Percentiles rank a stretch among this genome's conserved stretches.
phyloP scores from a whole-genome alignment of 2,329 filamentous ascomycete genomes.

The Fusarium duplospermum region DNA sequence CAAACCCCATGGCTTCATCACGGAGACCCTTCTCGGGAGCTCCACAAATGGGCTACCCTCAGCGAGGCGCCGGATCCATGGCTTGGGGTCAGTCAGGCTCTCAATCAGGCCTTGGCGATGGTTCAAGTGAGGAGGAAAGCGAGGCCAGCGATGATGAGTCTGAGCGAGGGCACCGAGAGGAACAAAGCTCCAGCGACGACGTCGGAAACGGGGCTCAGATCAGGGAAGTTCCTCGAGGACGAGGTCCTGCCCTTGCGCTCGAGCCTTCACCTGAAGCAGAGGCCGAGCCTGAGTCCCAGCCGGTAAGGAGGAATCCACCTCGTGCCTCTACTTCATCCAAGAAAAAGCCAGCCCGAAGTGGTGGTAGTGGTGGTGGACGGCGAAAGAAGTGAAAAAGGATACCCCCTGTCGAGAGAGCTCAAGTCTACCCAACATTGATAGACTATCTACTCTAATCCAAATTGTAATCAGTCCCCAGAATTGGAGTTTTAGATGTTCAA shows the following conservation, averaged over 20 bases:
- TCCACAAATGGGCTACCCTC: conserved; percentile 43
- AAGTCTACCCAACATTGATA: conserved; percentile 26
- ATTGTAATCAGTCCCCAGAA: conserved; percentile 9
- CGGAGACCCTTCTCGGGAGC: conserved; percentile 54
- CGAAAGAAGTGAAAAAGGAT: conserved; percentile 49
- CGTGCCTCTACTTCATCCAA: conserved; percentile 53
- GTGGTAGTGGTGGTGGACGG: conserved; percentile 42
- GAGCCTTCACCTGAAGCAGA: conserved; percentile 47
- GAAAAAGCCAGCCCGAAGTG: conserved; percentile 48
- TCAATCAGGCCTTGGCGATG: conserved; percentile 46
- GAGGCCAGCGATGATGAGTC: conserved; percentile 44
- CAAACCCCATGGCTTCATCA: conserved; percentile 49
- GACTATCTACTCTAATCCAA: conserved; percentile 24
- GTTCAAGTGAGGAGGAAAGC: conserved; percentile 51
- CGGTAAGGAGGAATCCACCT: conserved; percentile 53
- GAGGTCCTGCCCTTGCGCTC: conserved; percentile 54
- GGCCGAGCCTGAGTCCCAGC: conserved; percentile 44
- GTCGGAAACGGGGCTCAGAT: conserved; percentile 51
- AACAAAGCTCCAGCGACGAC: conserved; percentile 53
- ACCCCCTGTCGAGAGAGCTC: conserved; percentile 7
- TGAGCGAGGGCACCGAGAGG: conserved; percentile 45
- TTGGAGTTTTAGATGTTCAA: background rate
- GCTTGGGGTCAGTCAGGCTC: conserved; percentile 49
- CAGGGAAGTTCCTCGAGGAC: conserved; percentile 42
- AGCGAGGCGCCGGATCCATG: conserved; percentile 42